phyloP scores from a whole-genome alignment of 192 early-diverging fungal genomes.

The Entomortierella chlamydospora region DNA sequence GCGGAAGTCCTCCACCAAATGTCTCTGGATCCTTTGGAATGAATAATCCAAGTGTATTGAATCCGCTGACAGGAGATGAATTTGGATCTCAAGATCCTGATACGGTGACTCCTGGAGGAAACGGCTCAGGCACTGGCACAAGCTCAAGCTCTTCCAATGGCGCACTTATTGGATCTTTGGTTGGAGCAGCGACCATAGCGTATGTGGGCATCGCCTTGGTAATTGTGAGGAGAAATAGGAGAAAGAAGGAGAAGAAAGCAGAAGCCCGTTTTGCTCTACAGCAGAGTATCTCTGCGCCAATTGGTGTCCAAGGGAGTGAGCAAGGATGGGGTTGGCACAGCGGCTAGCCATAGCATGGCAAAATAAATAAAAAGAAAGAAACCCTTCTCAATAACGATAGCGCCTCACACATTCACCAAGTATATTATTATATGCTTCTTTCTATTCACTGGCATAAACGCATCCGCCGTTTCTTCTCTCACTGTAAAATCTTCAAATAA shows the following conservation, averaged over 20 bases:
- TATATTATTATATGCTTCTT: too few species aligned
- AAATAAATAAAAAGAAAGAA: too few species aligned
- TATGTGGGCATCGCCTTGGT: conserved; percentile 43
- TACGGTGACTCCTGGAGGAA: not conserved
- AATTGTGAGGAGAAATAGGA: conserved; percentile 8
- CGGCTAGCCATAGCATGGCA: too few species aligned
- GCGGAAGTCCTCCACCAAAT: conserved; percentile 12
- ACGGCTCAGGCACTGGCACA: not conserved
- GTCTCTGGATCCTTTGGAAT: not conserved
- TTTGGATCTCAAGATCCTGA: not conserved
- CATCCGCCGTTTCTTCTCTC: too few species aligned
- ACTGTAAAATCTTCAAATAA: too few species aligned
- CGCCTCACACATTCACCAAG: too few species aligned
- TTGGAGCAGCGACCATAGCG: conserved; percentile 27
- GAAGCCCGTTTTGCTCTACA: conserved; percentile 10
- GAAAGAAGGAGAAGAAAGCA: conserved; percentile 1
- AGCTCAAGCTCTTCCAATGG: conserved; percentile 2
- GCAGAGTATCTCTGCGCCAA: conserved; percentile 9
- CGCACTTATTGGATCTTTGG: conserved; percentile 30
- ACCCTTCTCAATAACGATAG: too few species aligned
- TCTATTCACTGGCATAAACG: too few species aligned
- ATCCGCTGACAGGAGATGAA: conserved; percentile 6
- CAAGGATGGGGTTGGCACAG: conserved; percentile 46
- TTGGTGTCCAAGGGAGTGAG: not conserved
- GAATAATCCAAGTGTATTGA: not conserved